Evolutionary conservation across 257 asterid species (phyloP).

Genomic region (Solanum sitiens): DNA sequence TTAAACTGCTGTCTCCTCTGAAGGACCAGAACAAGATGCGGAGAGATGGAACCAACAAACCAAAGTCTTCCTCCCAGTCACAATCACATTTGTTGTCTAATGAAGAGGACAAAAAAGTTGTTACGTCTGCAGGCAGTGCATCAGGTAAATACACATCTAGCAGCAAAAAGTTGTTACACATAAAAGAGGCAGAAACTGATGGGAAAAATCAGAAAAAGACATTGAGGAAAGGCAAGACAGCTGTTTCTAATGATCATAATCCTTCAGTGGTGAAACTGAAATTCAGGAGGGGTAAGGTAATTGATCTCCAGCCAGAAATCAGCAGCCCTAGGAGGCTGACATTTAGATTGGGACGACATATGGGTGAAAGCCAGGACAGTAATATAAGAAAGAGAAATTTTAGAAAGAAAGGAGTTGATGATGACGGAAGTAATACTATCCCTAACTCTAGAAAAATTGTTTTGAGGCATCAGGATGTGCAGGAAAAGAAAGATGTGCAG

Average conservation of each 20-base stretch:
- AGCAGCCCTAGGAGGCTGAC: conserved; percentile 47
- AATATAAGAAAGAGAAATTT: conserved; percentile 23
- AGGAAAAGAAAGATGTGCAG: conserved; percentile 65
- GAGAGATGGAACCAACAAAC: conserved; percentile 13
- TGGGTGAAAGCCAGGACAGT: conserved; percentile 22
- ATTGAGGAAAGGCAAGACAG: conserved; percentile 18
- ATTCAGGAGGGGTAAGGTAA: conserved; percentile 63
- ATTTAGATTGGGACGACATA: conserved; percentile 39
- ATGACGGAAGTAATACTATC: conserved; percentile 6
- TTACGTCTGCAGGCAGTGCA: neutral
- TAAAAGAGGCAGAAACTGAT: conserved; percentile 8
- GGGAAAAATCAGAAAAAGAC: conserved; percentile 18
- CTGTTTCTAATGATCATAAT: conserved; percentile 23
- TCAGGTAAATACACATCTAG: conserved; percentile 1
- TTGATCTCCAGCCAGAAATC: conserved; percentile 48
- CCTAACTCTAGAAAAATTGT: conserved; percentile 27
- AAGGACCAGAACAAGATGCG: conserved; percentile 20
- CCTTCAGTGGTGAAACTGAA: conserved; percentile 39
- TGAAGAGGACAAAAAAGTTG: conserved; percentile 11
- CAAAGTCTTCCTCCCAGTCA: conserved; percentile 13
- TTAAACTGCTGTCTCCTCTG: conserved; percentile 19
- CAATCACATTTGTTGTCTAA: conserved; percentile 17
- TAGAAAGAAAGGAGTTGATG: conserved; percentile 25
- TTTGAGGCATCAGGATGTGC: conserved; percentile 58
- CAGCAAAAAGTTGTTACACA: neutral